Evolutionary conservation across 164 flowering plant species (phyloP), one percentile per base, ranked within the genome.

Genomic region (Stephania cephalantha): DNA sequence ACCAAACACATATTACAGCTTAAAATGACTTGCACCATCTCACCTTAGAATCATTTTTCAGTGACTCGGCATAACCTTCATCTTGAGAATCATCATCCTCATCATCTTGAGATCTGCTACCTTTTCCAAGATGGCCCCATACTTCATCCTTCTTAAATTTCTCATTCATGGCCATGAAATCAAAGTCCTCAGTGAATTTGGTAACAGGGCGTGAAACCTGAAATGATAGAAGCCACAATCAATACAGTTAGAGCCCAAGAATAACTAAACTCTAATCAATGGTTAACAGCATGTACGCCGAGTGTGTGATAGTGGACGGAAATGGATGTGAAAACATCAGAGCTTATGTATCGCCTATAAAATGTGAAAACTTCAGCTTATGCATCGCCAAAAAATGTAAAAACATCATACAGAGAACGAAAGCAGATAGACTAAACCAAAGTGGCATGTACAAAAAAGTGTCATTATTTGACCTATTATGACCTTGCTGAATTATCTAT

Each of bases 101-200:
- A 72, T 77, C 80, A 42, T 70, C 88, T 64, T 75, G 79, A 72
- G 79, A 31, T 76, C 71, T 79, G 71, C 75, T 84, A 73, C 77
- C 82, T 79, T 85, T 90, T 61, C 97, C 98, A 70, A 94, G 93
- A 81, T 90, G 84, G 72, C 96, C 97, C 98, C 98, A 94, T 42
- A 91, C 90, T 80, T 94, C 97, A 81, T 94, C 96, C 81, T 94
- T 94, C 44, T 94, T 94, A 78, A 94, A 94, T 80, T 89, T 94
- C 81, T 94, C 96, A 83, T 92, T 94, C 98, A 92, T 94, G 73
- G 97, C 93, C 64, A 67, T 87, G 78, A 94, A 94, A 85, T 94
- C 97, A 82, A 94, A 92, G 7, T 94, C 98, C 83, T 94, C 97
- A 0, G 90, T 87, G 75, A 86, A 94, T 75, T 73, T 89, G 44